Evolutionary conservation across 2,329 filamentous ascomycete species (phyloP).

Genomic region (Thielaviopsis cerberus): DNA sequence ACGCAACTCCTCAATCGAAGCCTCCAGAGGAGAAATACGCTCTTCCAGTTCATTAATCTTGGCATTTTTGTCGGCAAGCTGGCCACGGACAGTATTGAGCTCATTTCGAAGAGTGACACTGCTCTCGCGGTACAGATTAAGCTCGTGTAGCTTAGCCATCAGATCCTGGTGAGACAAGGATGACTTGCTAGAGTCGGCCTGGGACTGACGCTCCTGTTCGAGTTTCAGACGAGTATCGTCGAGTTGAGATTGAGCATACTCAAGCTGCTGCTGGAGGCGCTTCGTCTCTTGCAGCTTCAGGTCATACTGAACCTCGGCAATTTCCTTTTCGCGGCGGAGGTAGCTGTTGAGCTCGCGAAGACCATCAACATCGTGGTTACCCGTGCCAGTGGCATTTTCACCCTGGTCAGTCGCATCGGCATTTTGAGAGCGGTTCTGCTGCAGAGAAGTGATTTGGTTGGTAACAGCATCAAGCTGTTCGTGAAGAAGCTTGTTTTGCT

Average conservation of each 20-base stretch:
- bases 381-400: slow-evolving; percentile 21
- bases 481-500: slow-evolving; percentile 81
- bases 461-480: slow-evolving; percentile 72
- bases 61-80: slow-evolving; percentile 54
- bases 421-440: slow-evolving; percentile 48
- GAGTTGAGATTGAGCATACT: slow-evolving; percentile 70
- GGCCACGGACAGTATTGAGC: slow-evolving; percentile 56
- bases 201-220: slow-evolving; percentile 65
- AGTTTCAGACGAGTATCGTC: slow-evolving; percentile 80
- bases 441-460: slow-evolving; percentile 58
- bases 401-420: slow-evolving; percentile 34
- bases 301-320: slow-evolving; percentile 89
- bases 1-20: slow-evolving; percentile 63
- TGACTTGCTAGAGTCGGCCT: slow-evolving; percentile 53
- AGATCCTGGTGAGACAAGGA: slow-evolving; percentile 73
- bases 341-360: slow-evolving; percentile 83
- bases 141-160: slow-evolving; percentile 84
- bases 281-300: slow-evolving; percentile 75
- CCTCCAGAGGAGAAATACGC: slow-evolving; percentile 66
- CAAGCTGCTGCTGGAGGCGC: slow-evolving; percentile 73
- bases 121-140: slow-evolving; percentile 91
- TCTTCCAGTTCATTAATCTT: slow-evolving; percentile 57
- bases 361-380: slow-evolving; percentile 39
- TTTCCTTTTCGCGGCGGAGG: slow-evolving; percentile 87
- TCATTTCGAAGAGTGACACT: slow-evolving; percentile 81